phyloP scores from a whole-genome alignment of 1,139 yeast genomes.

The Scheffersomyces insectosa region DNA sequence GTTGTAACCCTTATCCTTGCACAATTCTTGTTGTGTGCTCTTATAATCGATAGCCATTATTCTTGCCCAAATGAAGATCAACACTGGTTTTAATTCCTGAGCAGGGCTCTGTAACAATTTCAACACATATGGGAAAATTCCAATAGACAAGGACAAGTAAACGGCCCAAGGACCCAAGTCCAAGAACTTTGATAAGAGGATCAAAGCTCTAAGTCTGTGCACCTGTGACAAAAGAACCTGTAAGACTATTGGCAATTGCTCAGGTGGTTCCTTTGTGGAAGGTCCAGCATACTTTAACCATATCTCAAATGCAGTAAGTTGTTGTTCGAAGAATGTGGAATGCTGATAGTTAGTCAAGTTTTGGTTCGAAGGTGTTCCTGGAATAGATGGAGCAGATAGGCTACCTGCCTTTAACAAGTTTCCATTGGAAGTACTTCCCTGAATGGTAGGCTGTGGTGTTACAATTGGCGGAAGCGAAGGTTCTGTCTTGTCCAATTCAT shows the following conservation, averaged over 20 bases:
- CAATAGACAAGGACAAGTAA: constrained; percentile 85
- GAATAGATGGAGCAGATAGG: constrained; percentile 2
- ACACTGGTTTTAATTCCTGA: constrained; percentile 88
- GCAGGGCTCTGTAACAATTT: constrained; percentile 93
- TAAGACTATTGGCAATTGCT: constrained; percentile 88
- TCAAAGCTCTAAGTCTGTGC: constrained; percentile 86
- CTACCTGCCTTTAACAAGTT: not conserved
- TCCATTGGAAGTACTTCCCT: constrained; percentile 4
- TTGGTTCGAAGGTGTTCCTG: constrained; percentile 24
- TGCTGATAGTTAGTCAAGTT: constrained; percentile 63
- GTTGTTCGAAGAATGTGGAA: constrained; percentile 93
- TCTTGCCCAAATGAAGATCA: constrained; percentile 96
- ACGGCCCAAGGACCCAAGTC: constrained; percentile 99
- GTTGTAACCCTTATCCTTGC: constrained; percentile 88
- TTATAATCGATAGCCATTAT: constrained; percentile 93
- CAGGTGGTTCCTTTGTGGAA: constrained; percentile 83
- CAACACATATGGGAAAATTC: constrained; percentile 93
- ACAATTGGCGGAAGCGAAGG: constrained; percentile 1
- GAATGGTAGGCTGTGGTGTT: constrained; percentile 9
- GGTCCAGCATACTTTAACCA: constrained; percentile 91
- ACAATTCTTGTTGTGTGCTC: constrained; percentile 87
- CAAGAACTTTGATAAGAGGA: constrained; percentile 77
- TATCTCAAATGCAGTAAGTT: constrained; percentile 90
- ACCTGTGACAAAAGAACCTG: constrained; percentile 93
- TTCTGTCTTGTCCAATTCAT: constrained; percentile 15